These are phyloP conservation scores for Aethionema arabicum DNA, from an alignment of 345 rosid species.

Conservation along the genomic window DNA sequence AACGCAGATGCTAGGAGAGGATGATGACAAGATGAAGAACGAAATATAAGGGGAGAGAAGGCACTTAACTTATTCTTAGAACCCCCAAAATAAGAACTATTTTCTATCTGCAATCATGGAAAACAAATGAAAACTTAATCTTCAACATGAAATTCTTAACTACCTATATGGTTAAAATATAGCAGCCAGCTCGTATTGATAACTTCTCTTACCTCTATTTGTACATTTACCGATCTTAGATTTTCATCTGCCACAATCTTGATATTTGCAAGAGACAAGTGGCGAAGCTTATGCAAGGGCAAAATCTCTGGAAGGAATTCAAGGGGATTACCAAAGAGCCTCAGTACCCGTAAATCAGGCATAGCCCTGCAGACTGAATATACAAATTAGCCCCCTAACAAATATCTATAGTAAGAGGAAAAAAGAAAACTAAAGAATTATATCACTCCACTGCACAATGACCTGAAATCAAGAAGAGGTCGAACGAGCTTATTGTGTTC, in stretches of 20 bases:
- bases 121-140: not conserved
- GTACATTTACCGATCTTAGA: constrained; percentile 82
- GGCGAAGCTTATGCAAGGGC: constrained; percentile 84
- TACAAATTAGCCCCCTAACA: constrained; percentile 39
- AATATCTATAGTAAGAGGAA: not conserved
- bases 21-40: constrained; percentile 98
- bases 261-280: constrained; percentile 88
- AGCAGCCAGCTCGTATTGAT: not conserved
- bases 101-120: constrained; percentile 69
- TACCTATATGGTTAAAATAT: constrained; percentile 13
- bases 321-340: constrained; percentile 95
- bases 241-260: constrained; percentile 90
- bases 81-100: constrained; percentile 88
- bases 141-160: constrained; percentile 21
- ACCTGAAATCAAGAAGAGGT: constrained; percentile 99
- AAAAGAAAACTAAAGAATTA: constrained; percentile 25
- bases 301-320: constrained; percentile 98
- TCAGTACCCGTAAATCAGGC: constrained; percentile 78
- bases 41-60: constrained; percentile 95
- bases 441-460: constrained; percentile 28
- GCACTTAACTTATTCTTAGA: constrained; percentile 95
- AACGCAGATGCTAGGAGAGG: constrained; percentile 94
- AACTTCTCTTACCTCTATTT: constrained; percentile 66
- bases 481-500: constrained; percentile 94
- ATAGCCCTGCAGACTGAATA: constrained; percentile 72